Percentiles rank a stretch among this genome's conserved stretches.
Evolutionary conservation across 2,329 filamentous ascomycete species (phyloP).

Genomic region (Fusarium dimerum): DNA sequence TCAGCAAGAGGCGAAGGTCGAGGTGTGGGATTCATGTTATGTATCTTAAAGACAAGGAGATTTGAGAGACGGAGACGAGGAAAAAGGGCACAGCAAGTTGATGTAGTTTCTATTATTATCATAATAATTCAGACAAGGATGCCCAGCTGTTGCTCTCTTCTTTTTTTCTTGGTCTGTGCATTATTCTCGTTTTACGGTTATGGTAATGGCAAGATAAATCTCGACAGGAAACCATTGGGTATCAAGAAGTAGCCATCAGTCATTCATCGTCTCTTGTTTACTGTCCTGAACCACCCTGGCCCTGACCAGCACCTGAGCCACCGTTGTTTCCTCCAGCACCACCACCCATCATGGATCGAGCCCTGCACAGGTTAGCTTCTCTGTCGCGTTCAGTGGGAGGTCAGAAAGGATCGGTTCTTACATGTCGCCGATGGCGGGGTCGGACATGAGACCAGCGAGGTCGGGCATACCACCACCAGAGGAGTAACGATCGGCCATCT

Average conservation of each 20-base stretch:
- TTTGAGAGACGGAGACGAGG: neutral
- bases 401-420: conserved; percentile 52
- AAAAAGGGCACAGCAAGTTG: neutral
- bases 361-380: conserved; percentile 35
- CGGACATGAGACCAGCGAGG: conserved; percentile 81
- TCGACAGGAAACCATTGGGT: neutral
- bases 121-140: neutral
- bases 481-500: conserved; percentile 83
- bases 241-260: conserved; percentile 20
- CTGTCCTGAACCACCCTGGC: conserved; percentile 29
- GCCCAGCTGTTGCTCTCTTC: conserved; percentile 7
- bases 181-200: conserved; percentile 9
- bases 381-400: neutral
- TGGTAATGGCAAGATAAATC: conserved; percentile 2
- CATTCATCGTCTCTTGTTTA: conserved; percentile 12
- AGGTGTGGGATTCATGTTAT: neutral
- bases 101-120: neutral
- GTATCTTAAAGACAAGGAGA: neutral
- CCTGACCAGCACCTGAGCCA: conserved; percentile 29
- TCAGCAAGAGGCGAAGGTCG: neutral
- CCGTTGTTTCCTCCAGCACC: conserved; percentile 28
- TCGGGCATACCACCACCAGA: conserved; percentile 87
- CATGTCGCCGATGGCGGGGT: conserved; percentile 91
- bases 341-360: conserved; percentile 48
- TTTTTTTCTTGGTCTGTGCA: conserved; percentile 20